A percentile compares a stretch with the other conserved stretches of the same genome.
Evolutionary conservation across 2,329 filamentous ascomycete genomes (phyloP).

Genomic region (Ilyonectria robusta): DNA sequence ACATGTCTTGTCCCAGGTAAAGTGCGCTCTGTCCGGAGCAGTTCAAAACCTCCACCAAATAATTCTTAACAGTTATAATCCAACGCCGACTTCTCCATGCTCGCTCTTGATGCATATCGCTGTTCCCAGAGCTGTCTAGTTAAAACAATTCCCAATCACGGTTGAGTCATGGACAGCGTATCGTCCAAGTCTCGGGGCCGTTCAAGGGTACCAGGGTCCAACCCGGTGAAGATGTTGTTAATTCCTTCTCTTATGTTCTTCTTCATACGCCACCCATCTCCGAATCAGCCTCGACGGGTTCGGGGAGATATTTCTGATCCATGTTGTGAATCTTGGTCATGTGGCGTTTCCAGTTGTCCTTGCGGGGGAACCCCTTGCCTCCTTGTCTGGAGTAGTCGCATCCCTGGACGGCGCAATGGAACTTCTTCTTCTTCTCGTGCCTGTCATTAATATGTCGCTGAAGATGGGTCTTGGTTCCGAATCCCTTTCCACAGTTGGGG

Average conservation of each 20-base stretch:
- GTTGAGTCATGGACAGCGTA: neutral
- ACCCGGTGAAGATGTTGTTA: neutral
- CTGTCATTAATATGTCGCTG: constrained; percentile 75
- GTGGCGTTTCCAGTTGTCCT: constrained; percentile 75
- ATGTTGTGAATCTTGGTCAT: constrained; percentile 72
- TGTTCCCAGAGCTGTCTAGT: constrained; percentile 21
- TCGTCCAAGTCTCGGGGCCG: neutral
- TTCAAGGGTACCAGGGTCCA: neutral
- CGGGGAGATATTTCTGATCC: constrained; percentile 56
- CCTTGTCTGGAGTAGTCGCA: constrained; percentile 71
- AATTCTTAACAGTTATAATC: constrained; percentile 14
- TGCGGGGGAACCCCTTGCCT: constrained; percentile 72
- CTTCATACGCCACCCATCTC: constrained; percentile 46
- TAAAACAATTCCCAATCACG: constrained; percentile 13
- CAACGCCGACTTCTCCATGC: constrained; percentile 28
- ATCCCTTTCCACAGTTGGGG: constrained; percentile 66
- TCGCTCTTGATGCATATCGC: constrained; percentile 21
- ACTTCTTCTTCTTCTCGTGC: constrained; percentile 72
- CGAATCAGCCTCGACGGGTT: constrained; percentile 59
- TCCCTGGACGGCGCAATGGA: constrained; percentile 68
- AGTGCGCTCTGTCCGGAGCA: neutral
- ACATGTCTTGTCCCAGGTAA: neutral
- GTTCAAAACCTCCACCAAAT: constrained; percentile 7
- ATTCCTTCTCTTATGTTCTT: neutral
- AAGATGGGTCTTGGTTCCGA: constrained; percentile 74